Evolutionary conservation across 2,329 filamentous ascomycete species (phyloP).

Genomic region (Penicillium sp.): DNA sequence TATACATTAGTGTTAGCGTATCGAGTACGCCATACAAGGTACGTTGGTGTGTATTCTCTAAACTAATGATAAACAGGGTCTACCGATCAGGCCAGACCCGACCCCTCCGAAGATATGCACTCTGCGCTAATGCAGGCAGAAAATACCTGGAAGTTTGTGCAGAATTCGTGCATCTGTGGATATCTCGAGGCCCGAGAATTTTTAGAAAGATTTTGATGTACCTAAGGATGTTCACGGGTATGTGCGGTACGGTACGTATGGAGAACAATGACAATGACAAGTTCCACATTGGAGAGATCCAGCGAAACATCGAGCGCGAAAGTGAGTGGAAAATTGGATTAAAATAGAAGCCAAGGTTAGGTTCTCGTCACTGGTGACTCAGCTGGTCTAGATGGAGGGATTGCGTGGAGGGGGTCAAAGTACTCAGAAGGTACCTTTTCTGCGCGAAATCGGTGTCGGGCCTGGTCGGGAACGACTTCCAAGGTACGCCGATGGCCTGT

Average conservation of each 20-base stretch:
- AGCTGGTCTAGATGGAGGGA: slow-evolving; percentile 6
- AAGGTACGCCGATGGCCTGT: not conserved
- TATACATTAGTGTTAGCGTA: too few relatives aligned
- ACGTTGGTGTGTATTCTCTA: too few relatives aligned
- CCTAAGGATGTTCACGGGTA: not conserved
- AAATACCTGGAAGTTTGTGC: slow-evolving; percentile 7
- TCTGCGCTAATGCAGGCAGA: slow-evolving; percentile 9
- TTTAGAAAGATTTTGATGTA: not conserved
- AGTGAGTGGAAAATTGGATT: not conserved
- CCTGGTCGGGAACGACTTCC: not conserved
- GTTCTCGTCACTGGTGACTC: slow-evolving; percentile 7
- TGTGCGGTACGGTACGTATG: not conserved
- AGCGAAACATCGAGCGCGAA: not conserved
- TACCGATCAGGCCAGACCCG: slow-evolving; percentile 16
- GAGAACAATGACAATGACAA: not conserved
- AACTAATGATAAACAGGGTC: not conserved
- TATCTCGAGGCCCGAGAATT: not conserved
- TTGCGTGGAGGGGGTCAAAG: slow-evolving; percentile 3
- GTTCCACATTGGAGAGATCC: not conserved
- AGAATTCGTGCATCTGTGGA: slow-evolving; percentile 5
- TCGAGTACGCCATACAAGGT: too few relatives aligned
- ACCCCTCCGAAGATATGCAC: slow-evolving; percentile 17
- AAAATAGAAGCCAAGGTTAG: not conserved
- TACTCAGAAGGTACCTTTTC: not conserved
- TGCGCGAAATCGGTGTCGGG: too few relatives aligned